Conservation (phyloP, 306 rosid species). For the Cucurbita moschata region DNA sequence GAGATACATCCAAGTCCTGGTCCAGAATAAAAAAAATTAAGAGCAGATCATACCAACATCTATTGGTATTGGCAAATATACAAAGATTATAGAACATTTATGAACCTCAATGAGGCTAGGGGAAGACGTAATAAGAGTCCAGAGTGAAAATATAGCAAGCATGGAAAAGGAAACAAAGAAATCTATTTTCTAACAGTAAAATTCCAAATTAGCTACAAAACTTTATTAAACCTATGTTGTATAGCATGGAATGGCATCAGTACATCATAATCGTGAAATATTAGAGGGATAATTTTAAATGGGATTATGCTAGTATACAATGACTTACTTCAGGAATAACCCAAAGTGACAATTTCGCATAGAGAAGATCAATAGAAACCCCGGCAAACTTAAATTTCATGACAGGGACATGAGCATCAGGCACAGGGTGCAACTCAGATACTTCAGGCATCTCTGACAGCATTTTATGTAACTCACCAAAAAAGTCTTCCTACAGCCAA, state of each 20-base stretch:
- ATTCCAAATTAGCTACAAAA: neutral
- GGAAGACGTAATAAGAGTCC: neutral
- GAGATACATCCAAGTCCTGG: slow-evolving; percentile 89
- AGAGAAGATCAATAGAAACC: slow-evolving; percentile 82
- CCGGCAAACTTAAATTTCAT: slow-evolving; percentile 68
- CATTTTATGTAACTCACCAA: slow-evolving; percentile 69
- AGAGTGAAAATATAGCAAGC: neutral
- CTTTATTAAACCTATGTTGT: neutral
- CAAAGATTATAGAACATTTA: neutral
- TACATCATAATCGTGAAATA: neutral
- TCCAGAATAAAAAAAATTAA: neutral
- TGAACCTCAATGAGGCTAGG: neutral
- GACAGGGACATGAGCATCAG: slow-evolving; percentile 91
- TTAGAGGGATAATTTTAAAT: neutral
- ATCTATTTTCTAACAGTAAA: neutral
- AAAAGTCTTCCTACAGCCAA: slow-evolving; percentile 72
- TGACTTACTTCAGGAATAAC: slow-evolving; percentile 86
- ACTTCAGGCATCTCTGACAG: slow-evolving; percentile 87
- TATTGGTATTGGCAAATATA: slow-evolving; percentile 3
- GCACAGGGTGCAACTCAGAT: slow-evolving; percentile 83
- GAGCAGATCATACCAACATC: slow-evolving; percentile 7
- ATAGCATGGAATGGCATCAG: too few relatives aligned
- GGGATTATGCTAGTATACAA: neutral
- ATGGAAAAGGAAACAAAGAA: neutral
- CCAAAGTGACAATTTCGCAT: slow-evolving; percentile 80